Conservation (phyloP, 2,329 filamentous ascomycete species). For the Blastomyces emzantsi region DNA sequence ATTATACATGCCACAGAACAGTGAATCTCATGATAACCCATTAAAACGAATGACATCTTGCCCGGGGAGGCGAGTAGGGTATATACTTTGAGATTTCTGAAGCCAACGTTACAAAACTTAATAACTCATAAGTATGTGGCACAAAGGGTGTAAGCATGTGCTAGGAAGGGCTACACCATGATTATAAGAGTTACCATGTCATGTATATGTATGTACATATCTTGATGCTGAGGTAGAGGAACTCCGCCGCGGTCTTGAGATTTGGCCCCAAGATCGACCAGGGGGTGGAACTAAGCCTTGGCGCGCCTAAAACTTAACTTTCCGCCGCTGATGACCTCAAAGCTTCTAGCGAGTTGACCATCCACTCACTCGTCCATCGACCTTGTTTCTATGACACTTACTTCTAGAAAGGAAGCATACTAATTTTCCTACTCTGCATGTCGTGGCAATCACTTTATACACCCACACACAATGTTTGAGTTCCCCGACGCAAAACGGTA, state of each 20-base stretch:
- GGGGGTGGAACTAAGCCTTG: not conserved
- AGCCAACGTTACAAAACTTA: no score
- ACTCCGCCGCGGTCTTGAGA: not conserved
- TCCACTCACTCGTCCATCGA: not conserved
- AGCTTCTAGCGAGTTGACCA: not conserved
- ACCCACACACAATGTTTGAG: constrained; percentile 7
- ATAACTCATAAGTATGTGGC: no score
- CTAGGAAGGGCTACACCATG: no score
- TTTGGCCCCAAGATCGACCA: not conserved
- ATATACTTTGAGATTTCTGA: no score
- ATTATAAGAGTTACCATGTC: no score
- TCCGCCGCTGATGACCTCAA: not conserved
- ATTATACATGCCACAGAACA: no score
- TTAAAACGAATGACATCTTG: no score
- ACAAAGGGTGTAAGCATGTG: no score
- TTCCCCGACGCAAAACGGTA: constrained; percentile 10
- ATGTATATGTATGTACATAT: no score
- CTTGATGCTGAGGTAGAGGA: not conserved
- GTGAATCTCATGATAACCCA: no score
- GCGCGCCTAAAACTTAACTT: not conserved
- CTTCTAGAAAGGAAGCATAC: not conserved
- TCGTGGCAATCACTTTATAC: no score
- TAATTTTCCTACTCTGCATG: not conserved
- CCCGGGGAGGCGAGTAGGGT: no score
- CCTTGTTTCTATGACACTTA: not conserved